Conservation (phyloP, 805 yeast species). For the Schwanniomyces yamadae region DNA sequence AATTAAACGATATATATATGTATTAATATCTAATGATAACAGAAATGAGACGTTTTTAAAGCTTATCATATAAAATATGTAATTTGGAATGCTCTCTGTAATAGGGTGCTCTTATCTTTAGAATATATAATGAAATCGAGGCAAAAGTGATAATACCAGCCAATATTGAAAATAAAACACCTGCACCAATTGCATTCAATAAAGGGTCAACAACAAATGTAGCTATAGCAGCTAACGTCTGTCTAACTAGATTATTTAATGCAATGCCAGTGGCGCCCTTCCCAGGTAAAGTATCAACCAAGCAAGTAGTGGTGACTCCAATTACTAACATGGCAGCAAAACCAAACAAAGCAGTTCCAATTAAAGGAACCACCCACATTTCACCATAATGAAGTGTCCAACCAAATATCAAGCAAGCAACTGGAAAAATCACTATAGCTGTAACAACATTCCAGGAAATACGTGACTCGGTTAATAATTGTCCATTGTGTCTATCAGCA, state of each 20-base stretch:
- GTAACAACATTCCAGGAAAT: conserved; percentile 69
- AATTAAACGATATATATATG: not conserved
- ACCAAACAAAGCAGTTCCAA: conserved; percentile 82
- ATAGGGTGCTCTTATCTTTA: conserved; percentile 56
- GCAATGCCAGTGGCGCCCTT: conserved; percentile 90
- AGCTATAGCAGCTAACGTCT: conserved; percentile 71
- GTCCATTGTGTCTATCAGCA: conserved; percentile 60
- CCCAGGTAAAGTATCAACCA: conserved; percentile 84
- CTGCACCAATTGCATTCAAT: conserved; percentile 63
- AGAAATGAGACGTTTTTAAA: conserved; percentile 23
- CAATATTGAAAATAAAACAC: conserved; percentile 65
- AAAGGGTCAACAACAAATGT: conserved; percentile 76
- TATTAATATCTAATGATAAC: conserved; percentile 1
- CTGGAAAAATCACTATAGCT: conserved; percentile 63
- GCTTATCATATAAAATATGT: conserved; percentile 52
- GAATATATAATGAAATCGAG: conserved; percentile 40
- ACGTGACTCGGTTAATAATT: conserved; percentile 72
- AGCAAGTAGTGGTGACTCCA: conserved; percentile 75
- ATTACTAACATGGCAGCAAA: conserved; percentile 81
- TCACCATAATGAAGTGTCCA: conserved; percentile 71
- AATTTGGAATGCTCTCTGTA: conserved; percentile 66
- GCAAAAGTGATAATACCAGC: conserved; percentile 54
- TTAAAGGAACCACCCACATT: conserved; percentile 76
- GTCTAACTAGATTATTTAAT: conserved; percentile 71
- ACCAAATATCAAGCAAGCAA: conserved; percentile 71